Base-by-base conservation (phyloP, 2,329 filamentous ascomycete species). In the Hymenoscyphus fraxineus region DNA sequence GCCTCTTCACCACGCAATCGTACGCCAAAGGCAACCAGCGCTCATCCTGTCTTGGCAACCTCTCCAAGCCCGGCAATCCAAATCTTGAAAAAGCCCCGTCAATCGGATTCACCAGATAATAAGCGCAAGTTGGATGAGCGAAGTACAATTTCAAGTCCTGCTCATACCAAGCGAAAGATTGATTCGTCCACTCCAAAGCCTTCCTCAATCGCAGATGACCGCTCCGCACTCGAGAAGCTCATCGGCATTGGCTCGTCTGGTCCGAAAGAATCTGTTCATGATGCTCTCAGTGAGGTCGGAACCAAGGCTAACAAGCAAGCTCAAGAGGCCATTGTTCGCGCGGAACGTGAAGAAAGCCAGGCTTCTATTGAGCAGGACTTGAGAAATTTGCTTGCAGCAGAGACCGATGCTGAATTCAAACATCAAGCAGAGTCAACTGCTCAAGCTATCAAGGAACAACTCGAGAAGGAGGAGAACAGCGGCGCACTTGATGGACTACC, bases 251-350 rank as follows among this genome's bases (percentile, higher is more conserved):
- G 68, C 40, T 31, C 75, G 16, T 62, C 70, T 41, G 59, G 58
- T 19, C 73, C 77, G 57, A 85, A 81, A 69, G 88, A 92, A 76
- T 89, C 88, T 59, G 89, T 95, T 38, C 82, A 89, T 22, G 86
- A 91, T 63, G 88, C 89, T 32, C 81, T 93, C 51, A 84, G 81
- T 68, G 87, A 87, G 54, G 80, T 93, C 68, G 89, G 88, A 55
- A 79, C 81, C 66, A 78, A 84, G 69, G 81, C 85, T 56, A 81
- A 84, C 61, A 82, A 83, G 68, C 79, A 87, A 72, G 87, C 89
- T 2, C 86, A 88, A 70, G 84, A 90, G 56, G 68, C 88, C 57
- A 77, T 92, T 63, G 85, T 83, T 58, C 79, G 83, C 62, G 77
- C 71, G 71, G 66, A 75, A 54, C 76, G 82, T 38, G 79, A 83